phyloP scores from a whole-genome alignment of 1,284 basidiomycete genomes.

The Ceratobasidium sp. region DNA sequence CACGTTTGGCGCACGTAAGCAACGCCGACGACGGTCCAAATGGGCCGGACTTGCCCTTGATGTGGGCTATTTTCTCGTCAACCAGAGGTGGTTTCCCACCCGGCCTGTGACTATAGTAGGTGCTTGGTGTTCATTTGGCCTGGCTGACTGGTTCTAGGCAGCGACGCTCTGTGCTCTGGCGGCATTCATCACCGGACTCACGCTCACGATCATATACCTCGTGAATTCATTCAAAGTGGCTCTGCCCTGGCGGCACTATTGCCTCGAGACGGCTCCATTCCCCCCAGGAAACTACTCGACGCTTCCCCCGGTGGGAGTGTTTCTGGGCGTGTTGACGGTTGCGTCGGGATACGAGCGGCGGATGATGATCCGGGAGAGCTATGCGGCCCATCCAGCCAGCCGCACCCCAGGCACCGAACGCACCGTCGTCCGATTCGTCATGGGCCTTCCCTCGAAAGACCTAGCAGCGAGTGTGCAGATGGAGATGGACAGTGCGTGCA shows the following conservation, averaged over 20 bases:
- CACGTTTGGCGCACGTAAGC: slow-evolving; percentile 11
- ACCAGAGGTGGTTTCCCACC: slow-evolving; percentile 77
- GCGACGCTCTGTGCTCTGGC: slow-evolving; percentile 56
- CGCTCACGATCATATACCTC: slow-evolving; percentile 83
- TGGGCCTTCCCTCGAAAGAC: slow-evolving; percentile 82
- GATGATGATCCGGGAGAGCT: slow-evolving; percentile 88
- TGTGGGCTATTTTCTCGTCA: slow-evolving; percentile 64
- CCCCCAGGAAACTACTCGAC: slow-evolving; percentile 64
- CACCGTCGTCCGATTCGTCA: slow-evolving; percentile 87
- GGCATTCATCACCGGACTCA: slow-evolving; percentile 65
- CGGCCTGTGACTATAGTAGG: slow-evolving; percentile 80
- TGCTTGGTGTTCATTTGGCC: slow-evolving; percentile 38
- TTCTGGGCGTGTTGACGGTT: slow-evolving; percentile 90
- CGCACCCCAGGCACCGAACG: slow-evolving; percentile 80
- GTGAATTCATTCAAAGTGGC: slow-evolving; percentile 95
- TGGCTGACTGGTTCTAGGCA: not conserved
- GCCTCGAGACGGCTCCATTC: slow-evolving; percentile 58
- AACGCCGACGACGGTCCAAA: slow-evolving; percentile 7
- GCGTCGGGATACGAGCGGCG: slow-evolving; percentile 86
- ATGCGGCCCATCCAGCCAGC: slow-evolving; percentile 81
- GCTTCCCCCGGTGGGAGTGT: slow-evolving; percentile 83
- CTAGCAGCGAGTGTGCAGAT: slow-evolving; percentile 80
- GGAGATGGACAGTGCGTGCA: slow-evolving; percentile 87
- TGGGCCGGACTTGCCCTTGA: slow-evolving; percentile 44
- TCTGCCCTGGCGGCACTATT: slow-evolving; percentile 91